These are phyloP conservation scores for Zoysia pacifica DNA, from an alignment of 176 grass and related monocot genomes.

Conservation along the genomic window DNA sequence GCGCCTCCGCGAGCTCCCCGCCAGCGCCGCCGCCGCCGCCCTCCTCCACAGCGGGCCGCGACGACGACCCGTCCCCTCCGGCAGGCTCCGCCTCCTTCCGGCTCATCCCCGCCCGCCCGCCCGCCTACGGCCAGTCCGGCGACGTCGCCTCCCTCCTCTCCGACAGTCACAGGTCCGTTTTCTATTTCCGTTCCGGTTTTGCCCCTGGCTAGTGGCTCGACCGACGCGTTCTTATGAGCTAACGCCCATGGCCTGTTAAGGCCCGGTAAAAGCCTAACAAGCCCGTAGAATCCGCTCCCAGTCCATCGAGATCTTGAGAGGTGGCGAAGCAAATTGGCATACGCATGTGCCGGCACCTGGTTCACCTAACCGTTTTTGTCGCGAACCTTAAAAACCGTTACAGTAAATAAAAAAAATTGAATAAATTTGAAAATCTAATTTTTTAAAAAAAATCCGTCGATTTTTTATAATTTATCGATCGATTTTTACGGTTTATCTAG, in stretches of 20 bases:
- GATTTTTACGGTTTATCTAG: too few relatives aligned
- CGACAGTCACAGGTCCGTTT: constrained; percentile 18
- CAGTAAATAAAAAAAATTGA: too few relatives aligned
- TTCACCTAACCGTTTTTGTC: too few relatives aligned
- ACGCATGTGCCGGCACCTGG: too few relatives aligned
- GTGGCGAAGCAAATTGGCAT: too few relatives aligned
- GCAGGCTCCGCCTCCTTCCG: constrained; percentile 39
- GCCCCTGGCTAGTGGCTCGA: neutral
- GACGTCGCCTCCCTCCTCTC: constrained; percentile 18
- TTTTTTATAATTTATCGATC: too few relatives aligned
- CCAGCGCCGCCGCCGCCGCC: constrained; percentile 31
- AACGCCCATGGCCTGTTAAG: constrained; percentile 13
- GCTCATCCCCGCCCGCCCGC: constrained; percentile 47
- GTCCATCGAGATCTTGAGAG: too few relatives aligned
- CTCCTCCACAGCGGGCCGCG: constrained; percentile 27
- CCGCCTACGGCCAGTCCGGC: constrained; percentile 28
- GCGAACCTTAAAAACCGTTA: too few relatives aligned
- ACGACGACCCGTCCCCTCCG: constrained; percentile 29
- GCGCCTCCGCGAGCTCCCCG: constrained; percentile 56
- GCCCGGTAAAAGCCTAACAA: constrained; percentile 34
- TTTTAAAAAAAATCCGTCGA: too few relatives aligned
- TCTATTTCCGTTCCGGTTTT: constrained; percentile 30
- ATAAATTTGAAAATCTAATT: too few relatives aligned
- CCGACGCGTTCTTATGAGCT: neutral
- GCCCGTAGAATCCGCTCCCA: neutral